These are phyloP conservation scores for Ceratobasidium papillatum DNA, from an alignment of 1,284 basidiomycete genomes.

Conservation along the genomic window DNA sequence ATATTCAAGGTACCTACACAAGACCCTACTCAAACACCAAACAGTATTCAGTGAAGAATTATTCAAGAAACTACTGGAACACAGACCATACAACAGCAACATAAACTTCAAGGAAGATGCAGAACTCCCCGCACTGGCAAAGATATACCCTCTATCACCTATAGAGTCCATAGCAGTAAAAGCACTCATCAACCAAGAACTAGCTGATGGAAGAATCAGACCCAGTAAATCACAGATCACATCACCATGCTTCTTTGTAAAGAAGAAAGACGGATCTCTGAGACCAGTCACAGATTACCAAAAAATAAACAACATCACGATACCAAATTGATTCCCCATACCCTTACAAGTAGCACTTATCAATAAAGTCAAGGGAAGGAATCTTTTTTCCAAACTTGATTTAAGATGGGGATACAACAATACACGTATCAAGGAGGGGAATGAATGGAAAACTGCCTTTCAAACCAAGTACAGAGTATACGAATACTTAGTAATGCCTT, in stretches of 20 bases:
- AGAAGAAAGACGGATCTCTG: slow-evolving; percentile 23
- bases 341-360: not conserved
- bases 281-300: slow-evolving; percentile 33
- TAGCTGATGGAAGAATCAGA: not conserved
- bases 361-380: not conserved
- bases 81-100: not conserved
- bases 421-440: too few relatives aligned
- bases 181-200: slow-evolving; percentile 3
- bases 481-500: too few relatives aligned
- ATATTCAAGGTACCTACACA: too few relatives aligned
- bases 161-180: not conserved
- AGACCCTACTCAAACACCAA: too few relatives aligned
- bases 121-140: not conserved
- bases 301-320: slow-evolving; percentile 31
- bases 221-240: slow-evolving; percentile 26
- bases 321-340: slow-evolving; percentile 8
- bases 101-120: not conserved
- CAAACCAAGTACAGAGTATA: too few relatives aligned
- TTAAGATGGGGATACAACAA: slow-evolving; percentile 33
- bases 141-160: not conserved
- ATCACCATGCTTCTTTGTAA: slow-evolving; percentile 31
- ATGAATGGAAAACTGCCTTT: too few relatives aligned
- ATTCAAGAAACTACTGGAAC: not conserved
- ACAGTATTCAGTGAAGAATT: too few relatives aligned
- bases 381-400: slow-evolving; percentile 31